Percentiles rank a stretch among this genome's conserved stretches.
These are phyloP conservation scores for Naganishia liquefaciens DNA, from an alignment of 1,284 basidiomycete genomes.

Conservation along the genomic window DNA sequence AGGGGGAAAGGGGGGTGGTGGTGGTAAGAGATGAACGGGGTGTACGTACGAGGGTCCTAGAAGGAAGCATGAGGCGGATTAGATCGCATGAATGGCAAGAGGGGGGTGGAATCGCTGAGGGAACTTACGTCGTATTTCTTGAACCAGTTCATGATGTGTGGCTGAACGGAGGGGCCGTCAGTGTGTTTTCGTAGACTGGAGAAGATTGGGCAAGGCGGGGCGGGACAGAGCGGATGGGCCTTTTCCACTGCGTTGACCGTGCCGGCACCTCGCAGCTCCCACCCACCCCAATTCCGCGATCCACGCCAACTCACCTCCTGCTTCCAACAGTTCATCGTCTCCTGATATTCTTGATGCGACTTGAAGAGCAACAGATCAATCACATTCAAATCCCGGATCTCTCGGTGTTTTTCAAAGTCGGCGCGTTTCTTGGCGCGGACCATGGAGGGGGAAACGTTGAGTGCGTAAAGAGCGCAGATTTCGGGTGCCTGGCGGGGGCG, in stretches of 20 bases:
- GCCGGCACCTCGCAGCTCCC: too few species aligned
- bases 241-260: too few species aligned
- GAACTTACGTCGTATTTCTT: constrained; percentile 49
- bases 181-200: too few species aligned
- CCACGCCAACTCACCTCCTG: constrained; percentile 58
- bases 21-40: neutral
- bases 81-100: too few species aligned
- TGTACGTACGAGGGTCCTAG: constrained; percentile 31
- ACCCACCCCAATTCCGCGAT: too few species aligned
- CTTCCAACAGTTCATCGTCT: constrained; percentile 93
- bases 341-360: constrained; percentile 86
- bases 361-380: constrained; percentile 89
- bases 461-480: constrained; percentile 78
- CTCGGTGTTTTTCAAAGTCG: constrained; percentile 82
- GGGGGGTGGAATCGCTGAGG: neutral
- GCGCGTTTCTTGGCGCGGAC: constrained; percentile 81
- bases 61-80: neutral
- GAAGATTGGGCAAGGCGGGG: too few species aligned
- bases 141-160: constrained; percentile 55
- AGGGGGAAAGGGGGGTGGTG: too few species aligned
- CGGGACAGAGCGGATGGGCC: too few species aligned
- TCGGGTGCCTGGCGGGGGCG: constrained; percentile 73
- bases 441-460: constrained; percentile 77
- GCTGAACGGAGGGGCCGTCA: constrained; percentile 37
- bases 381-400: constrained; percentile 77